These are phyloP conservation scores for Wolfiporia cocos DNA, from an alignment of 1,284 basidiomycete genomes.

Conservation along the genomic window DNA sequence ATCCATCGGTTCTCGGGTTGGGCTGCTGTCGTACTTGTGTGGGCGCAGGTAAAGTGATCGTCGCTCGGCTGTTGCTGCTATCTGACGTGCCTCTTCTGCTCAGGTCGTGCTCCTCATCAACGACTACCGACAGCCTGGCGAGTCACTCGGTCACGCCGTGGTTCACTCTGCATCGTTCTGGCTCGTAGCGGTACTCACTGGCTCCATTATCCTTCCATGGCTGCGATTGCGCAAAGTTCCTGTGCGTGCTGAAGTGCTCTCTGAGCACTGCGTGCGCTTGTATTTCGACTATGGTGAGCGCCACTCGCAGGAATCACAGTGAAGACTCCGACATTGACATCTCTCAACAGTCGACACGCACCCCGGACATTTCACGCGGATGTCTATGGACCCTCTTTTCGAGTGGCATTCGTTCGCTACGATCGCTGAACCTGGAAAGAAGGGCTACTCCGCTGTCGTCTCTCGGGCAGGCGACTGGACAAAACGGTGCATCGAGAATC, in stretches of 20 bases:
- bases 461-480: conserved; percentile 60
- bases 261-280: conserved; percentile 47
- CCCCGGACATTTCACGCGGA: conserved; percentile 46
- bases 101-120: conserved; percentile 47
- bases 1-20: conserved; percentile 52
- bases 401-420: conserved; percentile 62
- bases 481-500: conserved; percentile 39
- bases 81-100: neutral
- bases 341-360: conserved; percentile 37
- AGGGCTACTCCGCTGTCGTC: conserved; percentile 49
- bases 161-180: conserved; percentile 43
- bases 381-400: conserved; percentile 43
- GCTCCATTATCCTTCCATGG: conserved; percentile 50
- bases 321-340: no score
- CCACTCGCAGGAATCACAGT: no score
- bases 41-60: conserved; percentile 38
- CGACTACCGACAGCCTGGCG: conserved; percentile 36
- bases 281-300: conserved; percentile 46
- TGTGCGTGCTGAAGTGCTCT: conserved; percentile 45
- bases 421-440: conserved; percentile 41
- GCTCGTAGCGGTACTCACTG: conserved; percentile 44
- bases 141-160: conserved; percentile 36
- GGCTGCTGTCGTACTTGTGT: conserved; percentile 45
- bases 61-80: neutral
- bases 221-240: conserved; percentile 43